These are phyloP conservation scores for Colletotrichum zoysiae DNA, from an alignment of 2,329 filamentous ascomycete species.

Conservation along the genomic window DNA sequence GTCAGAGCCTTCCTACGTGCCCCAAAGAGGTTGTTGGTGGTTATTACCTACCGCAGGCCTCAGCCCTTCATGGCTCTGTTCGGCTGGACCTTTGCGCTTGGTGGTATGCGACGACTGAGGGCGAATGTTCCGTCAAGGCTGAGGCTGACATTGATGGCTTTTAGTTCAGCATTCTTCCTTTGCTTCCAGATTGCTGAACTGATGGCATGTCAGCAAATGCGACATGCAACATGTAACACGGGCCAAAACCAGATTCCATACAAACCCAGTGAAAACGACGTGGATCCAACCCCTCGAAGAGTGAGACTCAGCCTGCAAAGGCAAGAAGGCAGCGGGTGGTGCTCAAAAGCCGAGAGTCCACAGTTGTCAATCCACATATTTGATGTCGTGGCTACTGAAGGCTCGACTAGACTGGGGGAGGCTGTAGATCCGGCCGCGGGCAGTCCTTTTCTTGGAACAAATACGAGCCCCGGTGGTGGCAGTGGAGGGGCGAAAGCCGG, in stretches of 20 bases:
- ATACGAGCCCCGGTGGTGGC: conserved; percentile 30
- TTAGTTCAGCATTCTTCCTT: not conserved
- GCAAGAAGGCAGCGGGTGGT: not conserved
- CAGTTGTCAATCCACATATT: conserved; percentile 22
- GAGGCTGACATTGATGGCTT: not conserved
- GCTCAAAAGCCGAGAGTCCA: conserved; percentile 4
- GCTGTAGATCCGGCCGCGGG: conserved; percentile 34
- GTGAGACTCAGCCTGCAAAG: conserved; percentile 2
- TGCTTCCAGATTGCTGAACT: not conserved
- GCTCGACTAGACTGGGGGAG: conserved; percentile 12
- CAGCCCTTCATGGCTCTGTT: not conserved
- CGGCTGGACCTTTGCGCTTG: not conserved
- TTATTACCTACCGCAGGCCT: not conserved
- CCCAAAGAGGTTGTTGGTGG: no score
- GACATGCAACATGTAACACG: conserved; percentile 18
- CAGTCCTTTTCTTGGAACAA: conserved; percentile 41
- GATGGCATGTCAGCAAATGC: conserved; percentile 3
- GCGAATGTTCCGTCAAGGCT: not conserved
- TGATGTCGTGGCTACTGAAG: conserved; percentile 19
- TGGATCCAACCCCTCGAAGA: conserved; percentile 14
- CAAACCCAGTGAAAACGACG: conserved; percentile 4
- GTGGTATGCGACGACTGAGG: not conserved
- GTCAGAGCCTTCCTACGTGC: conserved; percentile 11
- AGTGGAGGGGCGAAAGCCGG: conserved; percentile 18
- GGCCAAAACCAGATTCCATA: conserved; percentile 15